phyloP scores from a whole-genome alignment of 148 eudicot species.

The Vaccinium vitisidaea region DNA sequence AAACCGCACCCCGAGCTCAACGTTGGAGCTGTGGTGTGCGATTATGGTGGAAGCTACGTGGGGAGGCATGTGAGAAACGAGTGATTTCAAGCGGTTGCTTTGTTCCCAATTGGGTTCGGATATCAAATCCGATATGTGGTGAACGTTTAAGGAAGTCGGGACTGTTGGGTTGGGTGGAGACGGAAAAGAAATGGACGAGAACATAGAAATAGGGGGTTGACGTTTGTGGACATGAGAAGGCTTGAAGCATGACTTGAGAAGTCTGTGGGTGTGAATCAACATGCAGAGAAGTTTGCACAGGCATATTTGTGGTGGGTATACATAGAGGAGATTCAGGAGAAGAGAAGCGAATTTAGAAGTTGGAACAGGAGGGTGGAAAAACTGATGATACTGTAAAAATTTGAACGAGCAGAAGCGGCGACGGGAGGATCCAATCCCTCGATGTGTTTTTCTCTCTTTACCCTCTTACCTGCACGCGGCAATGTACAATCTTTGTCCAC shows the following conservation, averaged over 20 bases:
- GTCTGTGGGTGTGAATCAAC: slow-evolving; percentile 5
- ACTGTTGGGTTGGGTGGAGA: background rate
- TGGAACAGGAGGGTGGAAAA: background rate
- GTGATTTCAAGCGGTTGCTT: slow-evolving; percentile 20
- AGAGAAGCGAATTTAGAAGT: background rate
- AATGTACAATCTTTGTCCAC: too few species aligned
- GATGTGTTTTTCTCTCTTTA: background rate
- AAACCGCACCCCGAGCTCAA: slow-evolving; percentile 19
- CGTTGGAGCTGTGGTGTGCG: slow-evolving; percentile 8
- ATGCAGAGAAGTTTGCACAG: background rate
- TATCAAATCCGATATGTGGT: slow-evolving; percentile 14
- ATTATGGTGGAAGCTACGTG: slow-evolving; percentile 18
- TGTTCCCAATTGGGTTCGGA: slow-evolving; percentile 28
- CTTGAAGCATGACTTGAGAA: background rate
- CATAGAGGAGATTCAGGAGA: background rate
- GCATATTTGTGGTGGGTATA: background rate
- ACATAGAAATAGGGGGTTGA: background rate
- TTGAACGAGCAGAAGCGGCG: slow-evolving; percentile 1
- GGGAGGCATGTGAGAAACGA: slow-evolving; percentile 32
- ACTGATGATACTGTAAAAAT: background rate
- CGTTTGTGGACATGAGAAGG: background rate
- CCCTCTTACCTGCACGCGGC: too few species aligned
- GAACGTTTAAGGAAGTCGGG: background rate
- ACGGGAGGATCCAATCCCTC: background rate
- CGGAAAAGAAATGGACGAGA: background rate